Evolutionary conservation across 225 moss, liverwort and hornwort genomes (phyloP).

Genomic region (Rhytidiadelphus loreus): DNA sequence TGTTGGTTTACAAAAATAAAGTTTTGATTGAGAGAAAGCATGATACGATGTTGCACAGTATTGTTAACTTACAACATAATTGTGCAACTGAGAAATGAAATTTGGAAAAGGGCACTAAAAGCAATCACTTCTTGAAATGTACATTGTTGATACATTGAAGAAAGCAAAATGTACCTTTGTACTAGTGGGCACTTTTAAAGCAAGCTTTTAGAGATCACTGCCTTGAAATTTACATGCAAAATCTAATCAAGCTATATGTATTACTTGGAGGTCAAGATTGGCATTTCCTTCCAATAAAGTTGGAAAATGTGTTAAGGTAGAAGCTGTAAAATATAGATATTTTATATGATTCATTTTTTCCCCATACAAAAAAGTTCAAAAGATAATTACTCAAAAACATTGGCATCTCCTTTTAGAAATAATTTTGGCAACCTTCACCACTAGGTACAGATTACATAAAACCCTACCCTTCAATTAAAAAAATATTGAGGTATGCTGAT

Average conservation of each 20-base stretch:
- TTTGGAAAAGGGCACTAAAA: not conserved
- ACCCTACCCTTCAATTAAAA: not conserved
- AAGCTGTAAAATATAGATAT: not conserved
- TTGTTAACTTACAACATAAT: not conserved
- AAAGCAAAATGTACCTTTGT: too few relatives aligned
- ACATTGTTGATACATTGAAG: too few relatives aligned
- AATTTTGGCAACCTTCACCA: not conserved
- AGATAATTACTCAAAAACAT: not conserved
- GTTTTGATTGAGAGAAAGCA: too few relatives aligned
- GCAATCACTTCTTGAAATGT: too few relatives aligned
- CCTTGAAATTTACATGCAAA: not conserved
- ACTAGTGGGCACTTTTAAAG: too few relatives aligned
- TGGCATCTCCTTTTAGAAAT: not conserved
- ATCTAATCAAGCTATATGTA: not conserved
- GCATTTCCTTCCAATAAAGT: accelerated
- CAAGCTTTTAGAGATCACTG: too few relatives aligned
- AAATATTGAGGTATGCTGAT: accelerated
- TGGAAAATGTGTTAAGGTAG: accelerated
- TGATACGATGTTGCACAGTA: not conserved
- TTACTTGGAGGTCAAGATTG: accelerated
- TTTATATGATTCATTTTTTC: accelerated
- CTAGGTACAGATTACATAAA: accelerated
- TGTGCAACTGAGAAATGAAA: not conserved
- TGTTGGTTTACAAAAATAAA: too few relatives aligned
- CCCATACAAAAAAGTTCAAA: not conserved